phyloP scores from a whole-genome alignment of 169 alveolate species.

The Besnoitia besnoiti region DNA sequence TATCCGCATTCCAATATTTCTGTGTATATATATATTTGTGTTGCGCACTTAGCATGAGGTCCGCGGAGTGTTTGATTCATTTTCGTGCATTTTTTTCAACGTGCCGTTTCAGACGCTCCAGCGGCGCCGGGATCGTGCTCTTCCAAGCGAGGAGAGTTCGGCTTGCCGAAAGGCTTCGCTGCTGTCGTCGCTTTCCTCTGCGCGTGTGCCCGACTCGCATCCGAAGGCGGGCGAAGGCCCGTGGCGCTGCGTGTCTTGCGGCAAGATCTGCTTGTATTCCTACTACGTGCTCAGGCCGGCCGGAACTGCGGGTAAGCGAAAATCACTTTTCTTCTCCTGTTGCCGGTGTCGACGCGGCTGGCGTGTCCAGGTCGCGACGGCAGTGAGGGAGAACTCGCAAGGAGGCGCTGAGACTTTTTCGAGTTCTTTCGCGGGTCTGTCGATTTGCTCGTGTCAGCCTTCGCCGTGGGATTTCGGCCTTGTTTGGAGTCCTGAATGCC shows the following conservation, averaged over 20 bases:
- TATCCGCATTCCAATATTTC: too few relatives aligned
- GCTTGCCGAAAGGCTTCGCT: not conserved
- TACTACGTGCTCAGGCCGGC: slow-evolving; percentile 74
- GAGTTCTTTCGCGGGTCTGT: not conserved
- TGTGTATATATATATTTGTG: not conserved
- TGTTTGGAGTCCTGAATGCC: not conserved
- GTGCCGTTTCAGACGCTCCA: not conserved
- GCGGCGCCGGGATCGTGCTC: not conserved
- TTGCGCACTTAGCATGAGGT: not conserved
- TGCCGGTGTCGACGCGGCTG: too few relatives aligned
- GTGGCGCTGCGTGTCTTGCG: slow-evolving; percentile 73
- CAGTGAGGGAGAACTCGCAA: not conserved
- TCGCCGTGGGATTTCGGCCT: not conserved
- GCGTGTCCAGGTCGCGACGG: not conserved
- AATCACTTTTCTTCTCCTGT: too few relatives aligned
- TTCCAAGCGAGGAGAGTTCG: not conserved
- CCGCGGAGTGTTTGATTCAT: too few relatives aligned
- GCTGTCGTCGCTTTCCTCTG: not conserved
- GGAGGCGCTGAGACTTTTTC: not conserved
- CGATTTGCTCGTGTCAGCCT: not conserved
- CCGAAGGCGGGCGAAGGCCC: slow-evolving; percentile 57
- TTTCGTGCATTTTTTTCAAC: not conserved
- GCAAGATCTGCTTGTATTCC: slow-evolving; percentile 74
- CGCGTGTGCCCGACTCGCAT: slow-evolving; percentile 1
- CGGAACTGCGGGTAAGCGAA: slow-evolving; percentile 45